phyloP scores from a whole-genome alignment of 257 asterid genomes.

The Cordia subcordata region DNA sequence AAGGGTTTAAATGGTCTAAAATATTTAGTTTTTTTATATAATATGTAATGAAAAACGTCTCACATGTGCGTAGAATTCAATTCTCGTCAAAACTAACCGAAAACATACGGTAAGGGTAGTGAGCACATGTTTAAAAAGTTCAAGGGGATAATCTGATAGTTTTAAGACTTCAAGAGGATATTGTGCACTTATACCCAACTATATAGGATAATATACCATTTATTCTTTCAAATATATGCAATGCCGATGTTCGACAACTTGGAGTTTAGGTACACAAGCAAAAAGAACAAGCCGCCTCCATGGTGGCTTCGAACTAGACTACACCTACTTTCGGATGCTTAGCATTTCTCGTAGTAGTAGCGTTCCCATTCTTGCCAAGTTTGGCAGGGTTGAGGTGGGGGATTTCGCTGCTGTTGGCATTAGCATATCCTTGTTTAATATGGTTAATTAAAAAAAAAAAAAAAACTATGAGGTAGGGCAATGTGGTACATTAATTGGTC shows the following conservation, averaged over 20 bases:
- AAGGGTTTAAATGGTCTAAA: no score
- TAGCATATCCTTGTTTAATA: conserved; percentile 89
- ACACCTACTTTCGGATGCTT: conserved; percentile 69
- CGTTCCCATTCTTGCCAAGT: conserved; percentile 68
- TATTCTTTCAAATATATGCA: no score
- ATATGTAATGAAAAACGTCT: no score
- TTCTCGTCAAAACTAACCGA: no score
- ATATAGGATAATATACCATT: no score
- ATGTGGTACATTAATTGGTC: conserved; percentile 74
- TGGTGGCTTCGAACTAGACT: conserved; percentile 65
- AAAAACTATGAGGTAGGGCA: conserved; percentile 38
- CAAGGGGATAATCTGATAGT: no score
- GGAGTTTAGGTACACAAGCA: conserved; percentile 80
- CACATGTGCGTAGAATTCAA: no score
- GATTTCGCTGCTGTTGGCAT: conserved; percentile 65
- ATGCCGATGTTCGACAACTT: conserved; percentile 91
- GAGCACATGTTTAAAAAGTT: no score
- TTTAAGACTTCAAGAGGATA: no score
- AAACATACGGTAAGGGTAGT: no score
- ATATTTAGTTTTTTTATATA: no score
- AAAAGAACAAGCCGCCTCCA: conserved; percentile 61
- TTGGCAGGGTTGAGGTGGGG: conserved; percentile 83
- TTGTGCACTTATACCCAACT: no score
- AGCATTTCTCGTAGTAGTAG: conserved; percentile 69
- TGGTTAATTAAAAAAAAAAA: conserved; percentile 64